Percentiles rank a stretch among this genome's conserved stretches.
Evolutionary conservation across 169 alveolate species (phyloP).

Genomic region (Plasmodium ovale): DNA sequence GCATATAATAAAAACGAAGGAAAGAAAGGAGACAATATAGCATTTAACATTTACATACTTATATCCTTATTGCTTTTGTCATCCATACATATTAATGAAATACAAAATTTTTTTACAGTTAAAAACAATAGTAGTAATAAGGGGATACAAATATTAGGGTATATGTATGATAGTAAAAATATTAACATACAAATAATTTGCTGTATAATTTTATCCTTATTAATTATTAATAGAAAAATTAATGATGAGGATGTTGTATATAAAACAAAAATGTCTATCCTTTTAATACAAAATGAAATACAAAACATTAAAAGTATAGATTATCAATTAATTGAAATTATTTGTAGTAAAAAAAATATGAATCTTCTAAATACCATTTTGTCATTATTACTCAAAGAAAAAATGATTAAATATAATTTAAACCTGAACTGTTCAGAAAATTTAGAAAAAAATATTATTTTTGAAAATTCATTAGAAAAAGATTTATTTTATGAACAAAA

Average conservation of each 20-base stretch:
- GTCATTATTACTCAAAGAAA: constrained; percentile 12
- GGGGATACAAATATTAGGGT: constrained; percentile 33
- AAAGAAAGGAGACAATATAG: constrained; percentile 6
- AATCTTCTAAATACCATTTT: constrained; percentile 13
- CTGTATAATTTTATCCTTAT: constrained; percentile 41
- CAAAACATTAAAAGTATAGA: constrained; percentile 45
- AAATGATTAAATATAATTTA: constrained; percentile 1
- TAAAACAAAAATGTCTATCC: constrained; percentile 57
- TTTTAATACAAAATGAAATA: constrained; percentile 50
- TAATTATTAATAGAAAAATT: constrained; percentile 35
- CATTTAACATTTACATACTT: constrained; percentile 30
- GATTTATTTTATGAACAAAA: constrained; percentile 54
- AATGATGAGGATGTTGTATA: constrained; percentile 45
- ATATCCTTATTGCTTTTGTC: constrained; percentile 38
- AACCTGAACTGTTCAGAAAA: not conserved
- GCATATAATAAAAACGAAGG: not conserved
- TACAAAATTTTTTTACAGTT: constrained; percentile 41
- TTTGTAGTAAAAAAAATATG: constrained; percentile 60
- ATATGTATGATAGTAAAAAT: constrained; percentile 64
- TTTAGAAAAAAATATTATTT: not conserved
- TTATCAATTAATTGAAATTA: constrained; percentile 64
- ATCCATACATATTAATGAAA: constrained; percentile 44
- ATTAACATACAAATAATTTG: constrained; percentile 65
- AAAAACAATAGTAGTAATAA: constrained; percentile 25
- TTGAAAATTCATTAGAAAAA: constrained; percentile 33